A percentile compares a stretch with the other conserved stretches of the same genome.
These are phyloP conservation scores for Monocercomonoides exilis DNA, from an alignment of 78 protist species.

Conservation along the genomic window DNA sequence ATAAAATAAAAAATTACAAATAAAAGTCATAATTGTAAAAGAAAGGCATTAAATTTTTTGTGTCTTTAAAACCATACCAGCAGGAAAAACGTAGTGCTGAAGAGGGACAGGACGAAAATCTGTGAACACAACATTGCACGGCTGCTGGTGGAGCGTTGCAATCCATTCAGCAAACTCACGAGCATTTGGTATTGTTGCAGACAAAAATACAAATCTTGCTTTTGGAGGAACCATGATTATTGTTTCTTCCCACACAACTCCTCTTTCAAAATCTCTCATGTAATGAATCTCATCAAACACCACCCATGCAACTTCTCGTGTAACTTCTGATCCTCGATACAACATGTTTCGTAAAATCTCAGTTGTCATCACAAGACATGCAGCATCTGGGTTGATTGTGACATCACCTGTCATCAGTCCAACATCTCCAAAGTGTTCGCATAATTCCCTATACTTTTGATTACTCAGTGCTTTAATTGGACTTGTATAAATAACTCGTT, in stretches of 20 bases:
- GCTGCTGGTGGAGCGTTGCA: conserved; percentile 31
- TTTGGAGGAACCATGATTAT: conserved; percentile 60
- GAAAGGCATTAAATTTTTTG: conserved; percentile 7
- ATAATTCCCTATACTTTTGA: conserved; percentile 68
- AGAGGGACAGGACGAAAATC: conserved; percentile 88
- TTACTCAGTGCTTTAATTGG: conserved; percentile 84
- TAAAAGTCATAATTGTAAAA: background rate
- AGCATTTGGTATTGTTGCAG: conserved; percentile 83
- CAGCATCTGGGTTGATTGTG: conserved; percentile 53
- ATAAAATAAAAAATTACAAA: conserved; percentile 39
- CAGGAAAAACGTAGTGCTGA: conserved; percentile 58
- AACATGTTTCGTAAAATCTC: conserved; percentile 91
- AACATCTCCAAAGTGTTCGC: conserved; percentile 46
- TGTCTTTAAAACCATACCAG: no score
- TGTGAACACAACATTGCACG: conserved; percentile 67
- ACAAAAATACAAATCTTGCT: conserved; percentile 67
- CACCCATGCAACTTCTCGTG: conserved; percentile 74
- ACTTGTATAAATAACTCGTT: conserved; percentile 69
- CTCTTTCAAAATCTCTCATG: conserved; percentile 67
- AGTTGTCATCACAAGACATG: conserved; percentile 67
- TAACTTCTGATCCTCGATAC: conserved; percentile 81
- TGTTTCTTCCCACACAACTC: conserved; percentile 90
- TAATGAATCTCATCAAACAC: conserved; percentile 84
- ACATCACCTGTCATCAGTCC: conserved; percentile 87
- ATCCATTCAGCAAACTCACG: conserved; percentile 49